A percentile compares a stretch with the other conserved stretches of the same genome.
phyloP scores from a whole-genome alignment of 805 yeast genomes.

The Lachancea meyersii region DNA sequence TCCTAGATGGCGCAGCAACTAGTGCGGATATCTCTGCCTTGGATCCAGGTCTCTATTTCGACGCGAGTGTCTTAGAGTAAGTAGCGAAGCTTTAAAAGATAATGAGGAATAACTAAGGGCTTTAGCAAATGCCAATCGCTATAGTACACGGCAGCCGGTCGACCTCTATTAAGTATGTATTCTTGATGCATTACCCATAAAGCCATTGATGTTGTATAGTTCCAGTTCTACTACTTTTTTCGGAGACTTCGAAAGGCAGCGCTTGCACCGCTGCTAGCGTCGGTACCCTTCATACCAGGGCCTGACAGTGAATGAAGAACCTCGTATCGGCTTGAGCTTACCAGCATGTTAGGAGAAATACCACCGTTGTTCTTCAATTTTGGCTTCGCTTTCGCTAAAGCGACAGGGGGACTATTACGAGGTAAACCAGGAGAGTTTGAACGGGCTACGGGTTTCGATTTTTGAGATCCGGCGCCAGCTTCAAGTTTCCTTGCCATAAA shows the following conservation, averaged over 20 bases:
- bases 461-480: not conserved
- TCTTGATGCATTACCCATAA: conserved; percentile 2
- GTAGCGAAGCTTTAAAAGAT: no score
- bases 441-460: not conserved
- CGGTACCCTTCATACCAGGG: conserved; percentile 10
- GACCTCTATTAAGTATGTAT: conserved; percentile 1
- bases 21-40: conserved; percentile 76
- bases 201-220: not conserved
- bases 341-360: conserved; percentile 28
- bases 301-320: conserved; percentile 24
- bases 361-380: conserved; percentile 12
- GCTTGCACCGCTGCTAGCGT: conserved; percentile 32
- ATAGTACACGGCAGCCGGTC: not conserved
- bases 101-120: not conserved
- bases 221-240: conserved; percentile 6
- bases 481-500: conserved; percentile 54
- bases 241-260: conserved; percentile 32
- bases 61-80: conserved; percentile 43
- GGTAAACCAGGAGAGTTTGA: not conserved
- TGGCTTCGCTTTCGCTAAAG: conserved; percentile 1
- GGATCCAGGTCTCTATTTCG: conserved; percentile 84
- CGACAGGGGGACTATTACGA: not conserved
- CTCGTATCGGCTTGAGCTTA: conserved; percentile 32
- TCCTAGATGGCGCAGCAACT: conserved; percentile 73
- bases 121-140: not conserved